Conservation (phyloP, 176 grass and related monocot genomes). For the Avena atlantica region DNA sequence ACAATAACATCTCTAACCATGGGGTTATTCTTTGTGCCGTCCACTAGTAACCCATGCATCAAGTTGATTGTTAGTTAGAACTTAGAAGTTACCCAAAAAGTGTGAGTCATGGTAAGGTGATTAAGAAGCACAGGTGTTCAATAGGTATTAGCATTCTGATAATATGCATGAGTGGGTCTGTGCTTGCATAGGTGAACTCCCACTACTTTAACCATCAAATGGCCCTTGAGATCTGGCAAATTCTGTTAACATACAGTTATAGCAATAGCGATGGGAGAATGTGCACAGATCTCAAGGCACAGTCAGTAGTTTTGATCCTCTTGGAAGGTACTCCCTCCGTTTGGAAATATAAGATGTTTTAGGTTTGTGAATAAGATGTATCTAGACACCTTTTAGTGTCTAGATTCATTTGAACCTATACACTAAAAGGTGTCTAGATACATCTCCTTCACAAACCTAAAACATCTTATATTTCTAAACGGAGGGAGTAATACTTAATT, state of each 20-base stretch:
- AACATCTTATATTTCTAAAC: no score
- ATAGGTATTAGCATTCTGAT: constrained; percentile 11
- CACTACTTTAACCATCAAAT: background rate
- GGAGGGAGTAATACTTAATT: background rate
- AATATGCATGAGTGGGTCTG: background rate
- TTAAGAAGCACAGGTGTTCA: background rate
- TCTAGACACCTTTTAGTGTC: no score
- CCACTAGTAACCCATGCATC: background rate
- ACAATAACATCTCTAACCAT: constrained; percentile 2
- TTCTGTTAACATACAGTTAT: background rate
- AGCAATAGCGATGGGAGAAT: background rate
- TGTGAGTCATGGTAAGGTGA: background rate
- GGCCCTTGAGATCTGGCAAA: background rate
- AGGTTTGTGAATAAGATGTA: no score
- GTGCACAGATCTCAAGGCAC: constrained; percentile 12
- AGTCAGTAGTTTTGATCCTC: background rate
- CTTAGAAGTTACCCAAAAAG: background rate
- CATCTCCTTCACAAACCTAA: no score
- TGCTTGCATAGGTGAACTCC: background rate
- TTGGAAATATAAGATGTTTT: no score
- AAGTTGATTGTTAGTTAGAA: background rate
- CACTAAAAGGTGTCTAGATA: no score
- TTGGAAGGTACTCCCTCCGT: no score
- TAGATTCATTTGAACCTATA: no score
- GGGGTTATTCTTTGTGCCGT: background rate